A percentile compares a stretch with the other conserved stretches of the same genome.
Conservation (phyloP, 2,329 filamentous ascomycete species). For the Xylariaceae sp. region DNA sequence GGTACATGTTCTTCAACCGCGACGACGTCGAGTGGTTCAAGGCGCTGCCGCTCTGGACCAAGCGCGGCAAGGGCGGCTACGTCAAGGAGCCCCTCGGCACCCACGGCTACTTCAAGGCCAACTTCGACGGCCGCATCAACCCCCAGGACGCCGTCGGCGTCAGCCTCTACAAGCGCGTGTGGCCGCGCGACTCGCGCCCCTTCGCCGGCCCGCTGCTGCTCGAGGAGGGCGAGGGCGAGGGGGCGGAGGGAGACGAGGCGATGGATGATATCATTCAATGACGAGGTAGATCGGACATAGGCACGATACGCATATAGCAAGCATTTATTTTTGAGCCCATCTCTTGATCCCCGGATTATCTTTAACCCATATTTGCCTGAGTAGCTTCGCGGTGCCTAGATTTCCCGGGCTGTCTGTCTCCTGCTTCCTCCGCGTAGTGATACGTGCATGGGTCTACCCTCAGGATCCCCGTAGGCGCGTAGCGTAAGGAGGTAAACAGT, state of each 20-base stretch:
- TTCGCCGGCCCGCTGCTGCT: constrained; percentile 36
- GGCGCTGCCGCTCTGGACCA: constrained; percentile 90
- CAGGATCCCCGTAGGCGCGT: no score
- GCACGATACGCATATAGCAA: no score
- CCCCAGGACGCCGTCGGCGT: constrained; percentile 91
- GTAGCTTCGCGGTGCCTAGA: no score
- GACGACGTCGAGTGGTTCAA: constrained; percentile 98
- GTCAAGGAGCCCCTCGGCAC: constrained; percentile 93
- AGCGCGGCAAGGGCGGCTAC: constrained; percentile 76
- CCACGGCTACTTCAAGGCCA: constrained; percentile 99
- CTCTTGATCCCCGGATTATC: no score
- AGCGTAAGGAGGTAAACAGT: no score
- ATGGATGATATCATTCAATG: constrained; percentile 34
- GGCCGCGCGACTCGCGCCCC: constrained; percentile 60
- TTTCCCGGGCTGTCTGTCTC: no score
- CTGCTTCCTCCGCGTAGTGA: no score
- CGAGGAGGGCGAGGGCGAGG: constrained; percentile 25
- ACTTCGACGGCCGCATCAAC: constrained; percentile 92
- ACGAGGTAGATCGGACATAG: constrained; percentile 6
- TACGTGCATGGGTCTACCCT: no score
- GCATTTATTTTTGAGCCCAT: no score
- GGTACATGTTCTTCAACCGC: constrained; percentile 99
- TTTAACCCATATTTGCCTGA: no score
- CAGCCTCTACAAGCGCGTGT: constrained; percentile 79
- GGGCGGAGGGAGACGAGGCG: constrained; percentile 18